Conservation (phyloP, 2,329 filamentous ascomycete species). For the Sclerotinia glacialis region DNA sequence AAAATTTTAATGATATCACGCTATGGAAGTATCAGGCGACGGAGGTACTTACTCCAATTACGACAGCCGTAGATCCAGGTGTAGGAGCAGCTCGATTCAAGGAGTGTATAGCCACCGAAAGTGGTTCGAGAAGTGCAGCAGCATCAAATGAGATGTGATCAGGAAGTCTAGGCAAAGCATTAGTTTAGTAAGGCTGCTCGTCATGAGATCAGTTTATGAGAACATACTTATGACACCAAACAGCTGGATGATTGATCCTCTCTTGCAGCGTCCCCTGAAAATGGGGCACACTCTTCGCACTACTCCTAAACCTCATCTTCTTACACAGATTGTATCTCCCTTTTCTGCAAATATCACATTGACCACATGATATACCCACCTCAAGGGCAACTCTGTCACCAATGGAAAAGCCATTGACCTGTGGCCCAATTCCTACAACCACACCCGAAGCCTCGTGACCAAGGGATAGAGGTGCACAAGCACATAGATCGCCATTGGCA, state of each 20-base stretch:
- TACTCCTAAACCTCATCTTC: slow-evolving; percentile 60
- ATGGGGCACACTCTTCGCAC: slow-evolving; percentile 61
- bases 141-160: slow-evolving; percentile 57
- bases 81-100: slow-evolving; percentile 53
- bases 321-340: slow-evolving; percentile 70
- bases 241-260: slow-evolving; percentile 59
- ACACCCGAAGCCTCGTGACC: slow-evolving; percentile 61
- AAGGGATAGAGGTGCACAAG: slow-evolving; percentile 61
- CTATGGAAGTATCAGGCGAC: neutral
- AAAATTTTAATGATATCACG: neutral
- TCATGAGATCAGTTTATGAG: too few species aligned
- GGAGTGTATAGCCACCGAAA: slow-evolving; percentile 61
- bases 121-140: slow-evolving; percentile 59
- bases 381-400: slow-evolving; percentile 69
- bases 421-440: slow-evolving; percentile 54
- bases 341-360: slow-evolving; percentile 85
- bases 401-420: slow-evolving; percentile 51
- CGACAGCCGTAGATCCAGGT: slow-evolving; percentile 56
- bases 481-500: slow-evolving; percentile 67
- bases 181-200: slow-evolving; percentile 21
- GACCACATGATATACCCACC: slow-evolving; percentile 87
- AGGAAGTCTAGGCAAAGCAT: slow-evolving; percentile 48
- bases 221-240: slow-evolving; percentile 60
- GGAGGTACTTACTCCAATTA: slow-evolving; percentile 50
- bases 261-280: slow-evolving; percentile 63